A percentile compares a stretch with the other conserved stretches of the same genome.
Evolutionary conservation across 495 filamentous ascomycete species (phyloP).

Genomic region (Parachaetomium inaequale): DNA sequence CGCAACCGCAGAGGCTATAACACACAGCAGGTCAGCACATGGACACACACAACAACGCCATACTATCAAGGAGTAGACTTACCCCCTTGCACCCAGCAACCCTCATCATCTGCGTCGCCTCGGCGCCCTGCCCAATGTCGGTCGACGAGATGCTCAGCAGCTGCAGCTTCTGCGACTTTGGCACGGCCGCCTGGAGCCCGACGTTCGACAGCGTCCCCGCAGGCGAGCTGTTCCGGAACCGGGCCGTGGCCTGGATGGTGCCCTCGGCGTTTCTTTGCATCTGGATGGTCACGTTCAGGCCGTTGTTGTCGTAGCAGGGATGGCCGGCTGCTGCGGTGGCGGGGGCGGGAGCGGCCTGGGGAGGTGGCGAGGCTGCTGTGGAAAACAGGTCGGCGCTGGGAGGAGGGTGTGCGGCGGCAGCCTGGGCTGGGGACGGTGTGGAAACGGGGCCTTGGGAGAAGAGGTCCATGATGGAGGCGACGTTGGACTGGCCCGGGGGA

Average conservation of each 20-base stretch:
- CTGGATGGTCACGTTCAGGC: slow-evolving; percentile 71
- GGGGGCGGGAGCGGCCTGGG: slow-evolving; percentile 37
- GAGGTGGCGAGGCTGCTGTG: slow-evolving; percentile 44
- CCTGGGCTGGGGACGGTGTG: slow-evolving; percentile 28
- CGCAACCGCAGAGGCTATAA: slow-evolving; percentile 64
- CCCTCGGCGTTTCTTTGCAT: slow-evolving; percentile 74
- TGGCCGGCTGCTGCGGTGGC: slow-evolving; percentile 49
- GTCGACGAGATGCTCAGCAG: slow-evolving; percentile 78
- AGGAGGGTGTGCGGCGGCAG: slow-evolving; percentile 38
- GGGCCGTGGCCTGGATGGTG: slow-evolving; percentile 69
- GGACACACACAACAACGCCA: neutral
- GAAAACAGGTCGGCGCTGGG: slow-evolving; percentile 43
- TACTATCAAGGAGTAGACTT: slow-evolving; percentile 38
- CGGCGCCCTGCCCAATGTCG: slow-evolving; percentile 70
- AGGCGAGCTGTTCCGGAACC: slow-evolving; percentile 70
- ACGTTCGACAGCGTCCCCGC: slow-evolving; percentile 63
- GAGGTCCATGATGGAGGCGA: slow-evolving; percentile 83
- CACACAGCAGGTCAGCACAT: slow-evolving; percentile 28
- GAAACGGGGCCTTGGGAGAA: slow-evolving; percentile 48
- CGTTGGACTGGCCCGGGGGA: slow-evolving; percentile 52
- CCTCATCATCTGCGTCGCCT: slow-evolving; percentile 86
- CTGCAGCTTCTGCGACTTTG: slow-evolving; percentile 89
- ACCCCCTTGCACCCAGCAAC: slow-evolving; percentile 80
- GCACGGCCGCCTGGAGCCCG: slow-evolving; percentile 87
- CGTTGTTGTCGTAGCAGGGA: slow-evolving; percentile 80